Evolutionary conservation across 495 filamentous ascomycete genomes (phyloP).

Genomic region (Talaromyces wortmannii): DNA sequence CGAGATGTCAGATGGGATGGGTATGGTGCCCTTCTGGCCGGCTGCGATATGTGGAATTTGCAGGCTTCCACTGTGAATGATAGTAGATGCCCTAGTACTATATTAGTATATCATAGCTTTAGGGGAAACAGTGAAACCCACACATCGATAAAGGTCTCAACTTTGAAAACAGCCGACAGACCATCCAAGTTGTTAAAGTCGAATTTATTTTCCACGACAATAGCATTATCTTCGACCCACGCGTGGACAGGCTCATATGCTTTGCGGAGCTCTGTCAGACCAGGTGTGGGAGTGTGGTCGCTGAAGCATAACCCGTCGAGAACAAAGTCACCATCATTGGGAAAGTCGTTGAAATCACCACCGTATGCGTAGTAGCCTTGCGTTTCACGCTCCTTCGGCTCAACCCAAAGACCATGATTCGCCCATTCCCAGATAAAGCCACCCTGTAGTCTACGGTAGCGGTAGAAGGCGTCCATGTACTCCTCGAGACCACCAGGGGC

Average conservation of each 20-base stretch:
- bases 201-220: slow-evolving; percentile 37
- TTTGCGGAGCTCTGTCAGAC: slow-evolving; percentile 54
- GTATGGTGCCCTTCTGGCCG: slow-evolving; percentile 10
- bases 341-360: slow-evolving; percentile 60
- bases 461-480: slow-evolving; percentile 54
- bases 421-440: slow-evolving; percentile 73
- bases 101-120: background rate
- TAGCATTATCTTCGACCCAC: background rate
- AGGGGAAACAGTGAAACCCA: slow-evolving; percentile 1
- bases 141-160: slow-evolving; percentile 14
- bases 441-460: slow-evolving; percentile 53
- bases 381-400: slow-evolving; percentile 9
- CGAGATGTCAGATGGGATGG: slow-evolving; percentile 6
- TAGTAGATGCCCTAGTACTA: background rate
- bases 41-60: slow-evolving; percentile 11
- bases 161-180: slow-evolving; percentile 21
- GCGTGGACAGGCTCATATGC: slow-evolving; percentile 47
- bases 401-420: slow-evolving; percentile 58
- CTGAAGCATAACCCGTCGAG: slow-evolving; percentile 58
- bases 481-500: slow-evolving; percentile 61
- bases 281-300: slow-evolving; percentile 52
- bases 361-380: slow-evolving; percentile 54
- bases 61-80: slow-evolving; percentile 8
- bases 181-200: slow-evolving; percentile 46
- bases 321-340: slow-evolving; percentile 59